A percentile compares a stretch with the other conserved stretches of the same genome.
Conservation (phyloP, 208 protist species). For the Leishmania tropica region DNA sequence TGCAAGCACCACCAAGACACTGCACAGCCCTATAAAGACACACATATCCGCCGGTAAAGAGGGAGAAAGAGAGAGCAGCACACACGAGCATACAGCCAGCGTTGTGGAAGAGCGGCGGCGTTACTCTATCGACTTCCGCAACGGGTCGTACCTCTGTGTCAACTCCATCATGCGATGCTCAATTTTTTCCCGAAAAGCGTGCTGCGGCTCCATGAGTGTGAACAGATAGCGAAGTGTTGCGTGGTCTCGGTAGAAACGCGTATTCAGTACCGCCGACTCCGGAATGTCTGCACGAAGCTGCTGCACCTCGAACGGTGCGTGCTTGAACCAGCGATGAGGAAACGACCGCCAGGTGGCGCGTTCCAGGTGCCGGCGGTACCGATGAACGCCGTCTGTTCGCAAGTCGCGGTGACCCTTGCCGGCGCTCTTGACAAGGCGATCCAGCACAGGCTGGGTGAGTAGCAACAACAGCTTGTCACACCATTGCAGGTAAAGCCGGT, state of each 20-base stretch:
- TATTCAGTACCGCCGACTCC: slow-evolving; percentile 68
- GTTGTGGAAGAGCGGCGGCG: background rate
- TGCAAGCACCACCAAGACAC: background rate
- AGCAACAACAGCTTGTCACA: slow-evolving; percentile 83
- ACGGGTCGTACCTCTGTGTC: slow-evolving; percentile 60
- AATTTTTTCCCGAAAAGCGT: slow-evolving; percentile 64
- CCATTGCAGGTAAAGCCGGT: slow-evolving; percentile 73
- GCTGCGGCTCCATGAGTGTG: slow-evolving; percentile 82
- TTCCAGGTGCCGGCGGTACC: slow-evolving; percentile 47
- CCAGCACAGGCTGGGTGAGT: slow-evolving; percentile 72
- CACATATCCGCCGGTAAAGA: no score
- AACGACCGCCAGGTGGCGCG: slow-evolving; percentile 79
- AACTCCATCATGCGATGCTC: slow-evolving; percentile 75
- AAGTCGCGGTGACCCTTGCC: slow-evolving; percentile 64
- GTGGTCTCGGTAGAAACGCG: slow-evolving; percentile 78
- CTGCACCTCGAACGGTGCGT: slow-evolving; percentile 90
- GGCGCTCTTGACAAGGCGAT: slow-evolving; percentile 77
- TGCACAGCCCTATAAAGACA: background rate
- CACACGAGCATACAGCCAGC: background rate
- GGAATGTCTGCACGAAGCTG: slow-evolving; percentile 88
- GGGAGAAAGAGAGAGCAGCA: background rate
- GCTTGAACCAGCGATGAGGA: slow-evolving; percentile 85
- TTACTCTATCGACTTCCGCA: background rate
- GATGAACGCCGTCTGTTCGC: slow-evolving; percentile 74
- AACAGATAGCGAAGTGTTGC: slow-evolving; percentile 82